These are phyloP conservation scores for Aspergillus sclerotioniger DNA, from an alignment of 495 filamentous ascomycete genomes.

Conservation along the genomic window DNA sequence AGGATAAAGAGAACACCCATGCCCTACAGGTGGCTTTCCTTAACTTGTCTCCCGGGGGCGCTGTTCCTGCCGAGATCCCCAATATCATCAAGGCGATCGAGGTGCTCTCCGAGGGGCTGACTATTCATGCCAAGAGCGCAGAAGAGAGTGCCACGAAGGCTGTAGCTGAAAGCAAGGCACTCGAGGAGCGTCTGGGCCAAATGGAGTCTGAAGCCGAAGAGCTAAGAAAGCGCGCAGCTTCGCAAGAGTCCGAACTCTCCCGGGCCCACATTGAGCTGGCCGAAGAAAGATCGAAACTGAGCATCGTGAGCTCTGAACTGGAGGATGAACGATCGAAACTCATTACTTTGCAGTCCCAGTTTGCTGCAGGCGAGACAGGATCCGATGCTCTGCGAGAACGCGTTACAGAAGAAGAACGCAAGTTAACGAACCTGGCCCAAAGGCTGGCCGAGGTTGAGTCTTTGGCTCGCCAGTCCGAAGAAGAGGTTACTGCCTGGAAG, in stretches of 20 bases:
- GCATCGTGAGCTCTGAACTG: conserved; percentile 61
- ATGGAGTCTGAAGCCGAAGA: conserved; percentile 38
- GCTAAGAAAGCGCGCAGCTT: conserved; percentile 46
- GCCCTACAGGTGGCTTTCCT: conserved; percentile 61
- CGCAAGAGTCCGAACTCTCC: conserved; percentile 36
- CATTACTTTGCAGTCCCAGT: conserved; percentile 59
- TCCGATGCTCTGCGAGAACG: conserved; percentile 71
- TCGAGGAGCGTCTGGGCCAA: conserved; percentile 50
- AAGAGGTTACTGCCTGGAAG: conserved; percentile 61
- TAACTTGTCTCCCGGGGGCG: conserved; percentile 56
- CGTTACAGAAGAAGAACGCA: conserved; percentile 66
- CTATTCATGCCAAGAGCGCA: conserved; percentile 42
- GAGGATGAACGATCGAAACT: conserved; percentile 64
- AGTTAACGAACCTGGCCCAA: conserved; percentile 56
- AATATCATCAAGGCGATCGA: conserved; percentile 64
- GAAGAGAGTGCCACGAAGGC: conserved; percentile 40
- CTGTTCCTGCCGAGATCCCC: conserved; percentile 54
- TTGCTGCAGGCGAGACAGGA: conserved; percentile 75
- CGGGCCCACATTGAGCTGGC: conserved; percentile 42
- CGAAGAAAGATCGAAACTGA: conserved; percentile 57
- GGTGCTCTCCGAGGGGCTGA: conserved; percentile 55
- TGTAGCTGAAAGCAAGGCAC: conserved; percentile 41
- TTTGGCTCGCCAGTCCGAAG: conserved; percentile 62
- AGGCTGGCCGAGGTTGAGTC: conserved; percentile 65
- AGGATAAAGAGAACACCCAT: conserved; percentile 50